phyloP scores from a whole-genome alignment of 371 early-diverging fungal species.

The Dinochytrium kinnereticum region DNA sequence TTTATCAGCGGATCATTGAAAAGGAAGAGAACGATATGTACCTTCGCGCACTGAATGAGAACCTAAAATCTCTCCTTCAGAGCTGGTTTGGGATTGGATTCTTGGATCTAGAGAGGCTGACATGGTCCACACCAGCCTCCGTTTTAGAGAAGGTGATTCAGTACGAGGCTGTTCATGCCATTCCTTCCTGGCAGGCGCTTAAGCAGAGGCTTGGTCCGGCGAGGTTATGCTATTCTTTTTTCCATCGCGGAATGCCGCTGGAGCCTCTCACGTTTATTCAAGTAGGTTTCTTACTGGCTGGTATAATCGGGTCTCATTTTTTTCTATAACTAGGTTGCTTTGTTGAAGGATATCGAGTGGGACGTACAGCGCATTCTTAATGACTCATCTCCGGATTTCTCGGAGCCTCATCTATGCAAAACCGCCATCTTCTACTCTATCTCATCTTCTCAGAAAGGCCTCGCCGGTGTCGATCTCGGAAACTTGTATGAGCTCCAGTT shows the following conservation, averaged over 20 bases:
- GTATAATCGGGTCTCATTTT: no score
- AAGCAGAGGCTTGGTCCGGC: constrained; percentile 81
- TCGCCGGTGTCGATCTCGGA: constrained; percentile 85
- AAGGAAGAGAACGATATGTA: constrained; percentile 17
- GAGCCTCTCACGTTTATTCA: constrained; percentile 87
- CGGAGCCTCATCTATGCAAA: constrained; percentile 36
- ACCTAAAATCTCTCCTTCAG: constrained; percentile 65
- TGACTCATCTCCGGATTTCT: constrained; percentile 48
- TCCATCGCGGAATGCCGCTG: constrained; percentile 69
- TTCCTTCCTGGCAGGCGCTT: constrained; percentile 74
- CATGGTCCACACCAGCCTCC: constrained; percentile 73
- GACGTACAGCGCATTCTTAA: constrained; percentile 69
- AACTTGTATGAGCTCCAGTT: constrained; percentile 54
- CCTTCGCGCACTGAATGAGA: constrained; percentile 61
- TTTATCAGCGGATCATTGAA: neutral
- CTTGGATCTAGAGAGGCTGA: constrained; percentile 73
- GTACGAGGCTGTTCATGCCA: constrained; percentile 86
- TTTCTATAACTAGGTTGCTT: constrained; percentile 68
- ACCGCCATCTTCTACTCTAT: constrained; percentile 90
- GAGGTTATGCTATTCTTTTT: constrained; percentile 79
- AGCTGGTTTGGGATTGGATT: constrained; percentile 68
- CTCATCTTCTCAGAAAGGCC: constrained; percentile 74
- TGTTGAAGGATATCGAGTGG: constrained; percentile 60
- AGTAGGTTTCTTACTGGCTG: no score
- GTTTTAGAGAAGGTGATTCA: constrained; percentile 77